A percentile compares a stretch with the other conserved stretches of the same genome.
phyloP scores from a whole-genome alignment of 176 grass and related monocot genomes.

The Cenchrus fungigraminus region DNA sequence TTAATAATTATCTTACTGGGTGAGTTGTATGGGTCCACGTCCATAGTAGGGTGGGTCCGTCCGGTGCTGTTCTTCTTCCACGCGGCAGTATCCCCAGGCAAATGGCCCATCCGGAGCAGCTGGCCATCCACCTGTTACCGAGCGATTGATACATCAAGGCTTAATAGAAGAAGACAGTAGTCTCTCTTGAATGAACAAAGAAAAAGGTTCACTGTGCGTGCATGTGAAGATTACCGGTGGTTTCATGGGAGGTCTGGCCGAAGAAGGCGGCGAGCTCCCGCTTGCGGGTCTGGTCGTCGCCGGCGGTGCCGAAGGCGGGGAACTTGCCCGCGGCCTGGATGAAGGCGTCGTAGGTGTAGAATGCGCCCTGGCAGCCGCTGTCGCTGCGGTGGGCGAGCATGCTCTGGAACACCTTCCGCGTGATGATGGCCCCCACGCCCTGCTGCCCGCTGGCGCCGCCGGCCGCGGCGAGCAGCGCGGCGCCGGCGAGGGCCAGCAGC shows the following conservation, averaged over 20 bases:
- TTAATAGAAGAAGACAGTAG: too few relatives aligned
- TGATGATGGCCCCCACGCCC: constrained; percentile 14
- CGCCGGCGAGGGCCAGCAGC: not conserved
- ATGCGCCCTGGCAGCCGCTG: constrained; percentile 22
- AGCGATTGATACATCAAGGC: too few relatives aligned
- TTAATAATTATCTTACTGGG: constrained; percentile 3
- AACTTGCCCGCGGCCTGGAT: constrained; percentile 23
- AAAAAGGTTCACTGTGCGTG: too few relatives aligned
- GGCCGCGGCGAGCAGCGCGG: constrained; percentile 3
- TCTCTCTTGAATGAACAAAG: too few relatives aligned
- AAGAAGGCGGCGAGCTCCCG: constrained; percentile 40
- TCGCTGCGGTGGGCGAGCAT: constrained; percentile 36
- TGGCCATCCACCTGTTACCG: not conserved
- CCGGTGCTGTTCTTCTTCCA: not conserved
- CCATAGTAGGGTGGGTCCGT: constrained; percentile 23
- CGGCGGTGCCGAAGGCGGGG: constrained; percentile 31
- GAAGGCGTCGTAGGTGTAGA: constrained; percentile 49
- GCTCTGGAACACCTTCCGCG: not conserved
- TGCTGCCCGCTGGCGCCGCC: constrained; percentile 24
- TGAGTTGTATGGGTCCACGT: constrained; percentile 28
- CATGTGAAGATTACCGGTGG: not conserved
- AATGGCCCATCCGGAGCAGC: not conserved
- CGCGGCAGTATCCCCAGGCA: constrained; percentile 27
- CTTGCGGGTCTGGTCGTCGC: constrained; percentile 2
- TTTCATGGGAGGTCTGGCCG: constrained; percentile 26